Conservation (phyloP, 108 stramenopile species). For the Schizochytrium sp. region DNA sequence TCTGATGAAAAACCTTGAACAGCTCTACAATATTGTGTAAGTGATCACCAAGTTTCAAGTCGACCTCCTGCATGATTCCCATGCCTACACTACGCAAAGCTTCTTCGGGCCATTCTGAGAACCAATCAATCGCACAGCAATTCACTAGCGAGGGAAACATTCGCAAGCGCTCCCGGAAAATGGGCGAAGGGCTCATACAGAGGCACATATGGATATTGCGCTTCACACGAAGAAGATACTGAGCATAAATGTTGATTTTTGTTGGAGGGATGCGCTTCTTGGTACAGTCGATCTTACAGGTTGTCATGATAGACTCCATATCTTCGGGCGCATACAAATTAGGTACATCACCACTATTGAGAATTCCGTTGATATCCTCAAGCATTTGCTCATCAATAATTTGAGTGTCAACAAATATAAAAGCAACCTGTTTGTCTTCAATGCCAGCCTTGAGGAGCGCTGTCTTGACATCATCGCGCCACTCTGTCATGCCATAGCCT, state of each 20-base stretch:
- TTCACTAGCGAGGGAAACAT: slow-evolving; percentile 77
- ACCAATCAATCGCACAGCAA: slow-evolving; percentile 81
- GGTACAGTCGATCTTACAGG: slow-evolving; percentile 74
- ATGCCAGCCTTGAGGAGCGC: slow-evolving; percentile 76
- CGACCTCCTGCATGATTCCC: slow-evolving; percentile 68
- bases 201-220: slow-evolving; percentile 79
- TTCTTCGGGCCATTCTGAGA: slow-evolving; percentile 81
- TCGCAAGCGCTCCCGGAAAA: slow-evolving; percentile 77
- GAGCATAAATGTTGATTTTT: slow-evolving; percentile 80
- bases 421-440: slow-evolving; percentile 76
- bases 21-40: slow-evolving; percentile 71
- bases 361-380: slow-evolving; percentile 81
- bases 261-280: slow-evolving; percentile 75
- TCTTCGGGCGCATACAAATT: slow-evolving; percentile 79
- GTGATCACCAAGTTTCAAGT: slow-evolving; percentile 69
- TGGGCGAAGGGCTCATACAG: slow-evolving; percentile 79
- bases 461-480: slow-evolving; percentile 76
- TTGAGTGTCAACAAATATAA: slow-evolving; percentile 79
- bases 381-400: slow-evolving; percentile 79
- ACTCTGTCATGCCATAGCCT: slow-evolving; percentile 78
- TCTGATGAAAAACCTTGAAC: slow-evolving; percentile 77
- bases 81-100: slow-evolving; percentile 76
- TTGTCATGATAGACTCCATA: slow-evolving; percentile 72
- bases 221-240: slow-evolving; percentile 76
- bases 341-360: slow-evolving; percentile 77